A percentile compares a stretch with the other conserved stretches of the same genome.
These are phyloP conservation scores for Zygoascus flipseniorum DNA, from an alignment of 805 yeast species.

Conservation along the genomic window DNA sequence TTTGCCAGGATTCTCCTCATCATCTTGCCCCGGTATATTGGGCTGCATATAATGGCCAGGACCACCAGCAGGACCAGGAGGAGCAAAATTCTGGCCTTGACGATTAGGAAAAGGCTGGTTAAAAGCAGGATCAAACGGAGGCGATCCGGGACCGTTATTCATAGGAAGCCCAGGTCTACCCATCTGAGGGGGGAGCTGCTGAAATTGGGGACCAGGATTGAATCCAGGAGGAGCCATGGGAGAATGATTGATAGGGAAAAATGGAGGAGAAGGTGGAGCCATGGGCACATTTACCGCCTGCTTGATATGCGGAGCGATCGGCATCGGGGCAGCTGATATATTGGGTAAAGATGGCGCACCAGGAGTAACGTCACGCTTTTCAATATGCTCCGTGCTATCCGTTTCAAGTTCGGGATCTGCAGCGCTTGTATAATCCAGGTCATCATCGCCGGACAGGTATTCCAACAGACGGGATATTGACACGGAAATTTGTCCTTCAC, in stretches of 20 bases:
- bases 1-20: neutral
- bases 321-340: neutral
- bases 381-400: neutral
- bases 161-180: neutral
- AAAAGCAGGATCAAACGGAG: neutral
- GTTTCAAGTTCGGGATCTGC: neutral
- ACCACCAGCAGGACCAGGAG: neutral
- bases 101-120: neutral
- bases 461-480: neutral
- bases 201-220: slow-evolving; percentile 1
- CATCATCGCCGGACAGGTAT: neutral
- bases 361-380: neutral
- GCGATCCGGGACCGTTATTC: neutral
- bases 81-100: neutral
- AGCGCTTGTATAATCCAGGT: neutral
- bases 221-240: neutral
- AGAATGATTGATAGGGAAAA: neutral
- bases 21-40: neutral
- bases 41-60: neutral
- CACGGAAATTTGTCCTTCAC: neutral
- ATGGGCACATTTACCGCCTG: neutral
- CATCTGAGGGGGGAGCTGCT: neutral
- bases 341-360: neutral
- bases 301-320: neutral
- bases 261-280: neutral